Evolutionary conservation across 2,329 filamentous ascomycete species (phyloP).

Genomic region (Scedosporium dehoogii): DNA sequence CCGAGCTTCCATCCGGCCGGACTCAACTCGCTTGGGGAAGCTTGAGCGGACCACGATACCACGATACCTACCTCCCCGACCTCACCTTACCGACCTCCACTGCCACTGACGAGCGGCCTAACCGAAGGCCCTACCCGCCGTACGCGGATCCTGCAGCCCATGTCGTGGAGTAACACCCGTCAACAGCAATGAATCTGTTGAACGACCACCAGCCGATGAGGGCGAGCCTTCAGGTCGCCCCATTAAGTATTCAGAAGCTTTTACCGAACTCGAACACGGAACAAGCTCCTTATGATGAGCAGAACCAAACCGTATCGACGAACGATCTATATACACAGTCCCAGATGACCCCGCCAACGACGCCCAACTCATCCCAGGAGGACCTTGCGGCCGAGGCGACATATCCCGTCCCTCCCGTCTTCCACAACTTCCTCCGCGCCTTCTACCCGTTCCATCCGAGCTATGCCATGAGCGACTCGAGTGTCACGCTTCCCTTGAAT

Average conservation of each 20-base stretch:
- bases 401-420: slow-evolving; percentile 48
- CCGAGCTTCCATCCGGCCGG: too few relatives aligned
- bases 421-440: slow-evolving; percentile 90
- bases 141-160: not conserved
- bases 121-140: not conserved
- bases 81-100: not conserved
- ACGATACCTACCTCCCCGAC: not conserved
- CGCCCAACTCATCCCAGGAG: slow-evolving; percentile 60
- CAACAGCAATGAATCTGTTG: slow-evolving; percentile 5
- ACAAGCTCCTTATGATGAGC: slow-evolving; percentile 18
- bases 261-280: slow-evolving; percentile 7
- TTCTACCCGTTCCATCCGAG: slow-evolving; percentile 86
- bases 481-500: slow-evolving; percentile 78
- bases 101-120: not conserved
- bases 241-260: slow-evolving; percentile 42
- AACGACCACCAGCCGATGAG: slow-evolving; percentile 32
- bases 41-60: not conserved
- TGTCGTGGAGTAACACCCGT: not conserved
- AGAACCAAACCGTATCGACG: slow-evolving; percentile 19
- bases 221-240: slow-evolving; percentile 52
- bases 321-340: slow-evolving; percentile 35
- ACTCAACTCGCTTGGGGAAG: not conserved
- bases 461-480: slow-evolving; percentile 67
- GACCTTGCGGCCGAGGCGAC: slow-evolving; percentile 33
- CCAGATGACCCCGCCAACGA: slow-evolving; percentile 69